Conservation (phyloP, 176 grass and related monocot species). For the Musa beccarii region DNA sequence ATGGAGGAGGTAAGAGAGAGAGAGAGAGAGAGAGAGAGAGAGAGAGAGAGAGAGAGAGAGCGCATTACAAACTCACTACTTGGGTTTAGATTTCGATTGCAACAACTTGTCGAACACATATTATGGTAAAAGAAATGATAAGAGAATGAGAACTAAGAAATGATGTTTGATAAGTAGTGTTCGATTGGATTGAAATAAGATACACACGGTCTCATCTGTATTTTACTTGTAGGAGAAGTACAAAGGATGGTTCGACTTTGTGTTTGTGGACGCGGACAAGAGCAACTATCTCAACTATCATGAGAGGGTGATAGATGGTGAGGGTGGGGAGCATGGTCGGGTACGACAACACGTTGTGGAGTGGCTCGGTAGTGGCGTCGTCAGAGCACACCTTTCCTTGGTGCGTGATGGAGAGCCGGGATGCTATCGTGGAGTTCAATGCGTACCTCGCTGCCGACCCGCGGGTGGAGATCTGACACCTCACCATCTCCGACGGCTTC, state of each 20-base stretch:
- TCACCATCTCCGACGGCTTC: too few species aligned
- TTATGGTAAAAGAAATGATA: too few species aligned
- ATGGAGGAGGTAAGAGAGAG: slow-evolving; percentile 28
- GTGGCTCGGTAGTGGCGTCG: slow-evolving; percentile 27
- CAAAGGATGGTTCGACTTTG: slow-evolving; percentile 49
- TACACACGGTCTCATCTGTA: too few species aligned
- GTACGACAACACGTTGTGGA: slow-evolving; percentile 81
- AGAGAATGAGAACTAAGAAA: too few species aligned
- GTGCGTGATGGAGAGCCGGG: neutral
- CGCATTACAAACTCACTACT: too few species aligned
- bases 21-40: neutral
- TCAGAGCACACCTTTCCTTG: slow-evolving; percentile 23
- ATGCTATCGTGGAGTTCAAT: slow-evolving; percentile 32
- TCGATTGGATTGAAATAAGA: too few species aligned
- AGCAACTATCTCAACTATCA: slow-evolving; percentile 46
- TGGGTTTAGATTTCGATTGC: too few species aligned
- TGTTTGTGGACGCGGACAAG: slow-evolving; percentile 72
- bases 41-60: neutral
- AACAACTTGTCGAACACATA: too few species aligned
- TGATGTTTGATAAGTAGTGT: too few species aligned
- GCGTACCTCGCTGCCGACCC: neutral
- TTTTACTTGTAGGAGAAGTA: slow-evolving; percentile 22
- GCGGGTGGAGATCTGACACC: too few species aligned
- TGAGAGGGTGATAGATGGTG: slow-evolving; percentile 39
- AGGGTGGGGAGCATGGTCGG: slow-evolving; percentile 47